These are phyloP conservation scores for Salvia miltiorrhiza DNA, from an alignment of 257 asterid genomes.

Conservation along the genomic window DNA sequence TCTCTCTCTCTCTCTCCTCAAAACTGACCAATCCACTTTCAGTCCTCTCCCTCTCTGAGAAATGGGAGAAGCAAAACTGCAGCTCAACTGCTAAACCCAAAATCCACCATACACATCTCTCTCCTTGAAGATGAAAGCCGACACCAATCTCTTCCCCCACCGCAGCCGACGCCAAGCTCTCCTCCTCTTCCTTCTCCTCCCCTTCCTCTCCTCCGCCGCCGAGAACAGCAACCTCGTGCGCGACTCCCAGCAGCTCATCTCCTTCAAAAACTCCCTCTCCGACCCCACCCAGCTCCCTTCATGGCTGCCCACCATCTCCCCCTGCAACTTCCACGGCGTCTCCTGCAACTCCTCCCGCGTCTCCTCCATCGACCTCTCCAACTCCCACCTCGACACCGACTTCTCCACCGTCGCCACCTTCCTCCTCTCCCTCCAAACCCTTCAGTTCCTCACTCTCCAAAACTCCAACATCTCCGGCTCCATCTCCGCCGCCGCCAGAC, in stretches of 20 bases:
- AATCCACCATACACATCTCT: too few relatives aligned
- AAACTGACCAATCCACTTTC: conserved; percentile 9
- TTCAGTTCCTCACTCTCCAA: conserved; percentile 65
- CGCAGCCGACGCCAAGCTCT: not conserved
- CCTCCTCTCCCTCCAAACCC: conserved; percentile 40
- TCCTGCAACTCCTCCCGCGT: conserved; percentile 52
- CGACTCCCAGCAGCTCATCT: conserved; percentile 59
- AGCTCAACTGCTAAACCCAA: conserved; percentile 33
- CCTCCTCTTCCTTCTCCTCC: not conserved
- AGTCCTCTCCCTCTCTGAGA: conserved; percentile 19
- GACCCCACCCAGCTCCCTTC: conserved; percentile 40
- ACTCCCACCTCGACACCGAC: conserved; percentile 42
- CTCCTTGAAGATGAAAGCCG: conserved; percentile 42
- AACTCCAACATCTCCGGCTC: conserved; percentile 56
- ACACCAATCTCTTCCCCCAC: conserved; percentile 19
- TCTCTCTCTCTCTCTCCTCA: conserved; percentile 19
- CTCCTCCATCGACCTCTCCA: conserved; percentile 60
- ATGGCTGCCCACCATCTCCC: conserved; percentile 53
- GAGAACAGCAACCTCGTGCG: conserved; percentile 14
- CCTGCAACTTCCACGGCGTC: conserved; percentile 72
- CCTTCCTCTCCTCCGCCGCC: conserved; percentile 16
- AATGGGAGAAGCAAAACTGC: conserved; percentile 53
- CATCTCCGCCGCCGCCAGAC: conserved; percentile 41
- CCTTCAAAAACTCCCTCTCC: conserved; percentile 63
- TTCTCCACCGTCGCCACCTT: conserved; percentile 41